Evolutionary conservation across 257 asterid genomes (phyloP).

Genomic region (Eustoma russellianum): DNA sequence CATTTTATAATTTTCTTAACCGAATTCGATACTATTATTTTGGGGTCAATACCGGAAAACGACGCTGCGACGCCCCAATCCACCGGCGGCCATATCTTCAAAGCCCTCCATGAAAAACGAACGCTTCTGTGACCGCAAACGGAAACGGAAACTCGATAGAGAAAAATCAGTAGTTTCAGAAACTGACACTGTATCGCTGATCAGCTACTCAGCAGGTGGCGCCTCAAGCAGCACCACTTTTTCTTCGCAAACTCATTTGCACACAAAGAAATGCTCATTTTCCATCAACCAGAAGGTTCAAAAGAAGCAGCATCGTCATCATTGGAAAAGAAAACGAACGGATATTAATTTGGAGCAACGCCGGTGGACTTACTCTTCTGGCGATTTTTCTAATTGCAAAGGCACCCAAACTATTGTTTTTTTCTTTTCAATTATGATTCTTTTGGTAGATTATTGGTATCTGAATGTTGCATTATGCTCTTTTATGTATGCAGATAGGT

Average conservation of each 20-base stretch:
- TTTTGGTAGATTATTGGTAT: background rate
- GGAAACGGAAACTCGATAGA: constrained; percentile 13
- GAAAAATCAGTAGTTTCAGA: constrained; percentile 20
- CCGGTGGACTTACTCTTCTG: constrained; percentile 54
- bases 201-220: constrained; percentile 11
- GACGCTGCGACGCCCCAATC: constrained; percentile 6
- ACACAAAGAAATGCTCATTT: constrained; percentile 6
- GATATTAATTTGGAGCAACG: constrained; percentile 27
- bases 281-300: background rate
- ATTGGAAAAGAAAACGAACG: constrained; percentile 14
- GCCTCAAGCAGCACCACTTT: constrained; percentile 7
- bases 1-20: too few relatives aligned
- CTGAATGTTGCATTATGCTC: background rate
- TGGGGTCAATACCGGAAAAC: too few relatives aligned
- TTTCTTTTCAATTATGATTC: background rate
- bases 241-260: constrained; percentile 15
- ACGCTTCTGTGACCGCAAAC: constrained; percentile 6
- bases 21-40: too few relatives aligned
- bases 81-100: constrained; percentile 8
- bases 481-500: constrained; percentile 36
- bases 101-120: constrained; percentile 4
- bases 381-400: constrained; percentile 32
- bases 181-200: constrained; percentile 24
- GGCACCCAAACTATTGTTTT: constrained; percentile 17
- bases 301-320: constrained; percentile 7